phyloP scores from a whole-genome alignment of 2,329 filamentous ascomycete genomes.

The Colletotrichum higginsianum region DNA sequence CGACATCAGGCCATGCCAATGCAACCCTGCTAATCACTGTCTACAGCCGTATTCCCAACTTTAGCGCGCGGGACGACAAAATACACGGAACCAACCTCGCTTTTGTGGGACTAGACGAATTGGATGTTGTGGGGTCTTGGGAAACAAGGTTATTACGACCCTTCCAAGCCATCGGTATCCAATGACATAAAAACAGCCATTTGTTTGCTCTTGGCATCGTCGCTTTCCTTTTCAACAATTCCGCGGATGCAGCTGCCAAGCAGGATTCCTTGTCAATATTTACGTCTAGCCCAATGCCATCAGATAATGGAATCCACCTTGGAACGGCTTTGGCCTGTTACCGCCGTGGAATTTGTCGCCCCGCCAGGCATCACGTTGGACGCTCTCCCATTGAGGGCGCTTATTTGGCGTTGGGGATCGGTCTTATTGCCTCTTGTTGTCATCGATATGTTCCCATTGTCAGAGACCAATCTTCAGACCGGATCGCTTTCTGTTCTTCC shows the following conservation, averaged over 20 bases:
- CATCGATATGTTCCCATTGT: neutral
- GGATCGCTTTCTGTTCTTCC: neutral
- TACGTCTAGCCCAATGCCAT: neutral
- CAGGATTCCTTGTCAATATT: neutral
- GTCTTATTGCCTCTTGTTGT: neutral
- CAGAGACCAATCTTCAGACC: too few relatives aligned
- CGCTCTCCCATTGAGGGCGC: neutral
- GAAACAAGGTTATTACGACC: neutral
- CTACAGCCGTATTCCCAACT: neutral
- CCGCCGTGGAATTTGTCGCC: neutral
- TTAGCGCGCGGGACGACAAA: conserved; percentile 12
- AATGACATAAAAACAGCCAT: neutral
- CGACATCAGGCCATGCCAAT: neutral
- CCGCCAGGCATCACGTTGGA: neutral
- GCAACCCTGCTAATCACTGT: neutral
- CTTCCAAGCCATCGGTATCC: conserved; percentile 6
- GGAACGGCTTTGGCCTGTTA: neutral
- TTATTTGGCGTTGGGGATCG: neutral
- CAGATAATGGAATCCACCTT: neutral
- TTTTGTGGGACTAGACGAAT: conserved; percentile 15
- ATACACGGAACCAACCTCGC: neutral
- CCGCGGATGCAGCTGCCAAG: neutral
- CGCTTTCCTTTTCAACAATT: neutral
- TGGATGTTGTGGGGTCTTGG: neutral
- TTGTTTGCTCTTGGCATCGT: neutral